Conservation (phyloP, 75 land plant genomes). For the Azolla pinnata region DNA sequence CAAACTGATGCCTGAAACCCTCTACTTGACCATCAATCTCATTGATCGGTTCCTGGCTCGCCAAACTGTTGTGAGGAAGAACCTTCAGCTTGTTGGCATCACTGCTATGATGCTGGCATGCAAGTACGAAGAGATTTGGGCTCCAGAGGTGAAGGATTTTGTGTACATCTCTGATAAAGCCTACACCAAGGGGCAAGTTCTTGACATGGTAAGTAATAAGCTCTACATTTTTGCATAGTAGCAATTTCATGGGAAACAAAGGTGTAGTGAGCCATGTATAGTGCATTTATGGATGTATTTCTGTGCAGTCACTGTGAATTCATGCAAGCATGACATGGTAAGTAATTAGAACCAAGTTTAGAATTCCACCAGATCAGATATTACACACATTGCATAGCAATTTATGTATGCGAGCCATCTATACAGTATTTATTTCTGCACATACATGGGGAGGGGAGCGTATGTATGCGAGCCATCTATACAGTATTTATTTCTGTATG, state of each 20-base stretch:
- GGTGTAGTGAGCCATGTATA: too few species aligned
- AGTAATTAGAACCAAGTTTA: too few species aligned
- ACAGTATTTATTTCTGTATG: not conserved
- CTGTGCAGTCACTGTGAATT: too few species aligned
- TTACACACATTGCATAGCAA: too few species aligned
- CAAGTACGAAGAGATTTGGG: constrained; percentile 89
- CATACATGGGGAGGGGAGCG: too few species aligned
- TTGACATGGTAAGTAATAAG: constrained; percentile 37
- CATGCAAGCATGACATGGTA: too few species aligned
- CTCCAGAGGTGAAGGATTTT: constrained; percentile 67
- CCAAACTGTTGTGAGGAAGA: constrained; percentile 55
- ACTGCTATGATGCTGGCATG: constrained; percentile 92
- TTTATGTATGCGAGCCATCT: not conserved
- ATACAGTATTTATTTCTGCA: not conserved
- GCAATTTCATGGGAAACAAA: too few species aligned
- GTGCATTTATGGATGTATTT: not conserved
- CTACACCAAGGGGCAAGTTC: constrained; percentile 47
- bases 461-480: not conserved
- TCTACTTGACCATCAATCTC: constrained; percentile 58
- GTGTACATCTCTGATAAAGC: constrained; percentile 48
- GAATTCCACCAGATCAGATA: too few species aligned
- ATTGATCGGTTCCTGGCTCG: constrained; percentile 64
- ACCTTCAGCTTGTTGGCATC: constrained; percentile 84
- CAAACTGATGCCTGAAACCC: constrained; percentile 77
- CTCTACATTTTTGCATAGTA: too few species aligned